Percentiles rank a stretch among this genome's conserved stretches.
These are phyloP conservation scores for Gelatoporia subvermispora DNA, from an alignment of 768 basidiomycete genomes.

Conservation along the genomic window DNA sequence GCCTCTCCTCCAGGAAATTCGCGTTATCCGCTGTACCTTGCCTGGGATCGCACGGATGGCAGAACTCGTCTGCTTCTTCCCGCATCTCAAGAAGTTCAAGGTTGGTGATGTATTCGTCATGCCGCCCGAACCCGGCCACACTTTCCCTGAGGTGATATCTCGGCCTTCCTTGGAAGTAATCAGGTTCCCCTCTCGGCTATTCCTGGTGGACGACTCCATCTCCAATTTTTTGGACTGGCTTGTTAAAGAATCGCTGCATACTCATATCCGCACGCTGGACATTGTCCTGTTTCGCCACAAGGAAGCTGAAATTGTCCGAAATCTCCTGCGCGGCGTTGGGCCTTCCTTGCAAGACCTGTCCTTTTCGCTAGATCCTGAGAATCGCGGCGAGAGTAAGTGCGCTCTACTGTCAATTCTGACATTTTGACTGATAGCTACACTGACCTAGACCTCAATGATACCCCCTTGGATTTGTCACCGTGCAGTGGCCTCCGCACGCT, in stretches of 20 bases:
- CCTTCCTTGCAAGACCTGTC: slow-evolving; percentile 11
- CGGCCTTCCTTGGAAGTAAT: too few relatives aligned
- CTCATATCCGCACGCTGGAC: neutral
- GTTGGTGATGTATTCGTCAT: neutral
- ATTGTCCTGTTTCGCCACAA: neutral
- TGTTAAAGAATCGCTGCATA: neutral
- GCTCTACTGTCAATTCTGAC: too few relatives aligned
- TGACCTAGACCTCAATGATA: neutral
- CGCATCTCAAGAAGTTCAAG: neutral
- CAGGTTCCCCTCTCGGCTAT: too few relatives aligned
- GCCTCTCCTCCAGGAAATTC: neutral
- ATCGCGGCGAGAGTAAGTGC: neutral
- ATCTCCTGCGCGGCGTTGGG: slow-evolving; percentile 4
- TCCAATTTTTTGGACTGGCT: neutral
- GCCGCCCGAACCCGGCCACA: too few relatives aligned
- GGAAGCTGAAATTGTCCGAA: neutral
- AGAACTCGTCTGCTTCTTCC: slow-evolving; percentile 2
- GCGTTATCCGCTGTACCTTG: neutral
- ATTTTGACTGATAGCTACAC: neutral
- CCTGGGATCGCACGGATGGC: neutral
- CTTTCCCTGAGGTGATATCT: too few relatives aligned
- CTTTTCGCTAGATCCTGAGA: slow-evolving; percentile 4
- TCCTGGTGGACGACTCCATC: too few relatives aligned
- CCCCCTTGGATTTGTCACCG: neutral
- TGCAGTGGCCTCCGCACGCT: slow-evolving; percentile 4